Conservation (phyloP, 768 basidiomycete genomes). For the Amanita rimosa region DNA sequence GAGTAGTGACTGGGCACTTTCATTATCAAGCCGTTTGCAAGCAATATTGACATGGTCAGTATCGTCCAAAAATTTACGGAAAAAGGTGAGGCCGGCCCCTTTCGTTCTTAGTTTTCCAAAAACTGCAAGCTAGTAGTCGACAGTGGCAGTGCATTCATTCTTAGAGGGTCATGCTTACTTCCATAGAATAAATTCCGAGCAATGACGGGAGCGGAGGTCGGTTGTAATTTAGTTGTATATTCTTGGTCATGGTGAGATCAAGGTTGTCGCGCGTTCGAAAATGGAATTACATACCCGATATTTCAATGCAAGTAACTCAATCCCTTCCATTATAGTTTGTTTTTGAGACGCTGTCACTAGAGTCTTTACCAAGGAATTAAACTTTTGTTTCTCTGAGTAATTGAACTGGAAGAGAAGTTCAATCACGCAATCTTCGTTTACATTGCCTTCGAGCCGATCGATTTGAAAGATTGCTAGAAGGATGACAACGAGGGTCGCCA, state of each 20-base stretch:
- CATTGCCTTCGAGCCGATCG: neutral
- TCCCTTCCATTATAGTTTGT: neutral
- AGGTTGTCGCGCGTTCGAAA: neutral
- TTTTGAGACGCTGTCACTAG: neutral
- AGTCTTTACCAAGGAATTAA: neutral
- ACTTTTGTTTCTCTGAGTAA: neutral
- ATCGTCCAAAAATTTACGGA: neutral
- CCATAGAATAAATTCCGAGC: neutral
- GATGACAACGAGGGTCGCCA: neutral
- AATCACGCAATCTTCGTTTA: neutral
- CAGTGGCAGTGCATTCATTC: neutral
- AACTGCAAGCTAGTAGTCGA: neutral
- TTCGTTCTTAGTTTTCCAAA: neutral
- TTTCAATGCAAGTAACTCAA: neutral
- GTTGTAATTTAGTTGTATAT: neutral
- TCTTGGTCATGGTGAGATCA: neutral
- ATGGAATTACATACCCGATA: neutral
- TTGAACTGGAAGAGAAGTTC: neutral
- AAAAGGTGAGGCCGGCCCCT: neutral
- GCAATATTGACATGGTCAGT: neutral
- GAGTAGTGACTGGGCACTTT: neutral
- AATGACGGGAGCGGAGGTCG: neutral
- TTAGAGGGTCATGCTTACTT: neutral
- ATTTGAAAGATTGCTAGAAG: neutral
- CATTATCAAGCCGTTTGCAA: neutral